phyloP scores from a whole-genome alignment of 2,329 filamentous ascomycete species.

The Herpotrichia juniperi region DNA sequence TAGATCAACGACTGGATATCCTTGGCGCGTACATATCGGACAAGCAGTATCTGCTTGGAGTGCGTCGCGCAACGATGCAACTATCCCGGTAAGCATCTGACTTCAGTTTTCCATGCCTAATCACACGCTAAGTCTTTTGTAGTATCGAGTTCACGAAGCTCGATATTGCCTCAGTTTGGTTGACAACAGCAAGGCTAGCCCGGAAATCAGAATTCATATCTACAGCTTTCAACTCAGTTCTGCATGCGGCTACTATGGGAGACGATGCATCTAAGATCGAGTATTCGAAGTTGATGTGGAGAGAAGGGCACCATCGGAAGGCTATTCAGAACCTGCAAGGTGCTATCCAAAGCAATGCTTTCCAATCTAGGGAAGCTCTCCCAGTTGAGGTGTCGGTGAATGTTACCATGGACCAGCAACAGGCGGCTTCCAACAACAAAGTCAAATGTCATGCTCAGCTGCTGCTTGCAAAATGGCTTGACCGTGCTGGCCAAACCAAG shows the following conservation, averaged over 20 bases:
- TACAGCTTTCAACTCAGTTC: conserved; percentile 90
- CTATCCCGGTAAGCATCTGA: conserved; percentile 66
- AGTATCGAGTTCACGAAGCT: conserved; percentile 66
- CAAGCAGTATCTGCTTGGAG: conserved; percentile 89
- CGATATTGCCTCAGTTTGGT: conserved; percentile 84
- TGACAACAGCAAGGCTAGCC: conserved; percentile 82
- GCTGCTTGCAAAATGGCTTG: conserved; percentile 94
- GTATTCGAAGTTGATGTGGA: conserved; percentile 91
- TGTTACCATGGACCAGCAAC: conserved; percentile 43
- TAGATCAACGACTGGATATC: conserved; percentile 82
- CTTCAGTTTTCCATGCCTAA: conserved; percentile 4
- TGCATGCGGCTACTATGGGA: conserved; percentile 83
- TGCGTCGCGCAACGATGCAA: conserved; percentile 87
- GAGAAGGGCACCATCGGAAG: conserved; percentile 89
- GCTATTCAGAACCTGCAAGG: conserved; percentile 90
- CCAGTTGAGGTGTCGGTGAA: conserved; percentile 44
- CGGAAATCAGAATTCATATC: conserved; percentile 83
- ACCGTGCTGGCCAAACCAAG: conserved; percentile 91
- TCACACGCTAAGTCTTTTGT: conserved; percentile 15
- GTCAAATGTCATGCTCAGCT: conserved; percentile 81
- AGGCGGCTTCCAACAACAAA: conserved; percentile 57
- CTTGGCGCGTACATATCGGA: conserved; percentile 88
- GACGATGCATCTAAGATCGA: conserved; percentile 91
- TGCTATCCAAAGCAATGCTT: conserved; percentile 82
- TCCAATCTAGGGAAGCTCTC: conserved; percentile 58